Conservation (phyloP, 768 basidiomycete genomes). For the Tulasnella sp. region DNA sequence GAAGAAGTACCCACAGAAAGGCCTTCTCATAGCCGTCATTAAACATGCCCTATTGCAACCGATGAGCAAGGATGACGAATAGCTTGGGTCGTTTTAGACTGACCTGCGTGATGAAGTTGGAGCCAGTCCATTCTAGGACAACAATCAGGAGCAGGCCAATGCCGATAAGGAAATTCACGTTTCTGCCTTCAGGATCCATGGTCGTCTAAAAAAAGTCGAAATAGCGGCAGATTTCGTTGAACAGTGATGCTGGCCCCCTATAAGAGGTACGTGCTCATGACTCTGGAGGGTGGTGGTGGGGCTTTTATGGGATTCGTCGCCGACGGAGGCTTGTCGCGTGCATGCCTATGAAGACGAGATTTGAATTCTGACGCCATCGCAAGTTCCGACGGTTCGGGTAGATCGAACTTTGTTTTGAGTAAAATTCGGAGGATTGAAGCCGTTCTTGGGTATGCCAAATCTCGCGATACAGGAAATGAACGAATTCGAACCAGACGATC, state of each 20-base stretch:
- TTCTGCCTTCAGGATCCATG: slow-evolving; percentile 21
- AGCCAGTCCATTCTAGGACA: slow-evolving; percentile 82
- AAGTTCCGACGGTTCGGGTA: background rate
- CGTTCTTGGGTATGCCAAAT: too few relatives aligned
- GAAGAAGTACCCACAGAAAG: slow-evolving; percentile 59
- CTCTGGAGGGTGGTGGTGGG: background rate
- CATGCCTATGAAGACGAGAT: background rate
- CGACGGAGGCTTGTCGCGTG: slow-evolving; percentile 6
- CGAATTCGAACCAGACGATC: background rate
- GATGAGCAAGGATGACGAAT: slow-evolving; percentile 24
- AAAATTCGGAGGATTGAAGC: background rate
- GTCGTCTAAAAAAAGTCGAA: background rate
- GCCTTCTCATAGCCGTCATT: slow-evolving; percentile 81
- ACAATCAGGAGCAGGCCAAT: slow-evolving; percentile 68
- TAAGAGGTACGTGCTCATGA: background rate
- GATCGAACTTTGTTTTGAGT: background rate
- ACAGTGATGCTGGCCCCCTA: background rate
- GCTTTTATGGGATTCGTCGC: background rate
- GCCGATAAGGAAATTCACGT: slow-evolving; percentile 51
- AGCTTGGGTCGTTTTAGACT: background rate
- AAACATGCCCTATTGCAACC: slow-evolving; percentile 44
- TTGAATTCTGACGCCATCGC: slow-evolving; percentile 10
- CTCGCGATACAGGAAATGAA: background rate
- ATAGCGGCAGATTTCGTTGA: background rate
- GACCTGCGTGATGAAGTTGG: slow-evolving; percentile 85